A percentile compares a stretch with the other conserved stretches of the same genome.
These are phyloP conservation scores for Melaleuca alternifolia DNA, from an alignment of 345 rosid genomes.

Conservation along the genomic window DNA sequence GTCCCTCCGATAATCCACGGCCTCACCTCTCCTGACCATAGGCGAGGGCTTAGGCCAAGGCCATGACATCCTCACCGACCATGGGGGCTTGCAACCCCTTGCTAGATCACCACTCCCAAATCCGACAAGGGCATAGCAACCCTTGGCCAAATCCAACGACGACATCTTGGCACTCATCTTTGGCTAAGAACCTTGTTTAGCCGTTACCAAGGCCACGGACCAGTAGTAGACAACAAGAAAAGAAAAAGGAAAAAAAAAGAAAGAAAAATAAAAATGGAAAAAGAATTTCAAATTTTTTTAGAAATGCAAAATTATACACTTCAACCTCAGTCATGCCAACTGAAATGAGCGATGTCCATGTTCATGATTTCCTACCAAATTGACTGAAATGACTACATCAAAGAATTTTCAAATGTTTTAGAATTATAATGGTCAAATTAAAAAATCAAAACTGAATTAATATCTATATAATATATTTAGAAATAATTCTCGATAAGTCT, in stretches of 20 bases:
- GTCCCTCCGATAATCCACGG: not conserved
- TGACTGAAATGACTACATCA: rapidly evolving
- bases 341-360: rapidly evolving
- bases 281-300: not conserved
- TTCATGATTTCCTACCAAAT: not conserved
- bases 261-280: not conserved
- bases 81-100: not conserved
- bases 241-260: not conserved
- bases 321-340: rapidly evolving
- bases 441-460: not conserved
- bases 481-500: not conserved
- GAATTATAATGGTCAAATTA: not conserved
- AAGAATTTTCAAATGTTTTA: not conserved
- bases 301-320: not conserved
- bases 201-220: rapidly evolving
- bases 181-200: not conserved
- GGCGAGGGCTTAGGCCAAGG: not conserved
- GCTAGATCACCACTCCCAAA: rapidly evolving
- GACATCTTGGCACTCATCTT: not conserved
- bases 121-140: no score
- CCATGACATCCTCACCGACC: not conserved
- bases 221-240: not conserved
- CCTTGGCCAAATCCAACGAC: rapidly evolving
- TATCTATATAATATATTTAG: not conserved
- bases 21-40: not conserved